Evolutionary conservation across 768 basidiomycete genomes (phyloP), one percentile per base, ranked within the genome.

Genomic region (Xerocomus potaroensis): DNA sequence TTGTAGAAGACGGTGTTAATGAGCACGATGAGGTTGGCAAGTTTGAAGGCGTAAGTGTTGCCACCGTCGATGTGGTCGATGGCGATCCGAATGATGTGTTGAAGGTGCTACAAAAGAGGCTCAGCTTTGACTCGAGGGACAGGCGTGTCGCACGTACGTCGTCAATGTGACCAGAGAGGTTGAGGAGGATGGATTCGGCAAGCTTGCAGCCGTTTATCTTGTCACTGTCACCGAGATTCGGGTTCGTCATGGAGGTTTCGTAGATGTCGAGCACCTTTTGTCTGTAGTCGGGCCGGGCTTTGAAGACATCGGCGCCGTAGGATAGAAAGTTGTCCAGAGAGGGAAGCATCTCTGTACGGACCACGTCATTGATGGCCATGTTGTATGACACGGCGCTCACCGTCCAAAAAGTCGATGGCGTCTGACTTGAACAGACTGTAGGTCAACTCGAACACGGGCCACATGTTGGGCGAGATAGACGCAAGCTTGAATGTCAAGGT

Each of bases 301-400:
- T 83, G 69, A 94, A 83, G 14, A 81, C 69, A 12, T 91, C 87
- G 21, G 78, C 72, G 14, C 91, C 91, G 59, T 80, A 92, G 12
- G 87, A 88, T 43, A 95, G 73, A 61, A 91, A 89, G 73, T 93
- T 94, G 71, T 91, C 88, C 46, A 95, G 66, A 5, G 85, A 81
- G 10, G 89, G 88, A 21, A 91, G 75, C 88, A 92, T 93, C 62
- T 94, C 91, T 83, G 31, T 12, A 33, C 33, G n/a, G n/a, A 15
- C 14, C 36, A 39, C 8, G 16, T 24, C 7, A 9, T 27, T 45
- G 19, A 49, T 15, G 8, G 24, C 29, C 5, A 22, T 42, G n/a
- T n/a, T 6, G 10, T 18, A 45, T 8, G 14, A 22, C 24, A 14
- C 8, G 0, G 0, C 8, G 6, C 75, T 45, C 42, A 85, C 91